These are phyloP conservation scores for Emericellopsis terricola DNA, from an alignment of 495 filamentous ascomycete species.

Conservation along the genomic window DNA sequence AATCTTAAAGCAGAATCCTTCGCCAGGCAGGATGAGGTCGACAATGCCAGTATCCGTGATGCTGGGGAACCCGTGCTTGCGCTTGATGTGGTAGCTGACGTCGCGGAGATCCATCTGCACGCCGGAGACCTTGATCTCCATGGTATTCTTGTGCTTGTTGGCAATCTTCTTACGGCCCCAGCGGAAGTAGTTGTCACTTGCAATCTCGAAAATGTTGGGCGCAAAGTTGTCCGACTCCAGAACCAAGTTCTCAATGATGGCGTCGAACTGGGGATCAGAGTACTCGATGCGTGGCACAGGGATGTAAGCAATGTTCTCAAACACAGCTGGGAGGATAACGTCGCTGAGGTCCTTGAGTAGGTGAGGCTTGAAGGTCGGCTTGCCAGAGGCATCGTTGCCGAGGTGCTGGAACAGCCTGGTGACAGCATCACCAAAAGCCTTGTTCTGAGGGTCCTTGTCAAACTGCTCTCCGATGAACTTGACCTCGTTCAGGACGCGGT, in stretches of 20 bases:
- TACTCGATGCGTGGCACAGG: conserved; percentile 92
- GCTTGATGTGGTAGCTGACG: conserved; percentile 88
- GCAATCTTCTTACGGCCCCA: conserved; percentile 69
- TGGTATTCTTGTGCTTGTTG: conserved; percentile 65
- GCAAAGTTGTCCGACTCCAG: conserved; percentile 94
- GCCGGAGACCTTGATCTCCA: conserved; percentile 71
- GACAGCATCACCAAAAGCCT: conserved; percentile 52
- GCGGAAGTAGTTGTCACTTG: conserved; percentile 86
- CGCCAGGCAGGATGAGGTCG: conserved; percentile 77
- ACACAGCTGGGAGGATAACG: conserved; percentile 67
- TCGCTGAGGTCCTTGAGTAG: conserved; percentile 75
- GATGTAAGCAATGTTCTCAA: conserved; percentile 81
- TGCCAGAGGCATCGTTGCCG: conserved; percentile 39
- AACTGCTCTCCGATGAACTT: conserved; percentile 85
- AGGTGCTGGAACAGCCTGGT: conserved; percentile 79
- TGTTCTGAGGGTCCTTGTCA: conserved; percentile 72
- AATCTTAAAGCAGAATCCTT: conserved; percentile 83
- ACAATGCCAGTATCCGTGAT: conserved; percentile 78
- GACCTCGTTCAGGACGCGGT: conserved; percentile 74
- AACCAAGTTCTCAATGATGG: conserved; percentile 81
- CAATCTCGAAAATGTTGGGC: conserved; percentile 84
- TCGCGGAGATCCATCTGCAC: conserved; percentile 79
- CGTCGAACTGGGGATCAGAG: conserved; percentile 68
- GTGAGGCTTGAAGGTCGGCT: conserved; percentile 69
- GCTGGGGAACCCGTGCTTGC: conserved; percentile 87